A percentile compares a stretch with the other conserved stretches of the same genome.
Evolutionary conservation across 495 filamentous ascomycete species (phyloP).

Genomic region (Talaromyces stipitatus): DNA sequence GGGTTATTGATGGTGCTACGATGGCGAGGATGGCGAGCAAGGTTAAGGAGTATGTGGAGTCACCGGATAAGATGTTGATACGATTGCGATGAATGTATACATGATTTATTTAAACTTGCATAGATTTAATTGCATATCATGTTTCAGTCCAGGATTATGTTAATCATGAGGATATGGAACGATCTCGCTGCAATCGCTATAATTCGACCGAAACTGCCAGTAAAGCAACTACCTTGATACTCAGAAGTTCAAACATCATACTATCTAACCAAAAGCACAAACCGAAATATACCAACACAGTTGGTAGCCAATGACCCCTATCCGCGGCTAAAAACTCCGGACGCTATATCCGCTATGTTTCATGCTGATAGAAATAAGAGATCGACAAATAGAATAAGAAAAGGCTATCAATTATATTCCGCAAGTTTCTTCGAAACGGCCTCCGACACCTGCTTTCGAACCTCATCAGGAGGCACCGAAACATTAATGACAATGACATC

Average conservation of each 20-base stretch:
- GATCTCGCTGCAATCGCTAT: not conserved
- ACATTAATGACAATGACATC: conserved; percentile 85
- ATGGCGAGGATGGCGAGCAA: conserved; percentile 83
- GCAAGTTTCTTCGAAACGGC: conserved; percentile 38
- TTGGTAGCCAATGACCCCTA: not conserved
- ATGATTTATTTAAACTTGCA: conserved; percentile 5
- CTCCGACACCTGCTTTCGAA: conserved; percentile 56
- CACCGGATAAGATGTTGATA: conserved; percentile 73
- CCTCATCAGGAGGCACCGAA: conserved; percentile 51
- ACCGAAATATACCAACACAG: not conserved
- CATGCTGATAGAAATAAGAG: not conserved
- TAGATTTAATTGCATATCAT: not conserved
- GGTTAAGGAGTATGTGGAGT: conserved; percentile 69
- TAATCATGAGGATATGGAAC: not conserved
- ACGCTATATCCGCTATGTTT: not conserved
- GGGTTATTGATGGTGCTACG: conserved; percentile 89
- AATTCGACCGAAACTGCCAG: not conserved
- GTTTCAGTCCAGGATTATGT: not conserved
- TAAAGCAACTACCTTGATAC: conserved; percentile 6
- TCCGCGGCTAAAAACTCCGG: not conserved
- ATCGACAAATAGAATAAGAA: not conserved
- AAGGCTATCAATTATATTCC: conserved; percentile 18
- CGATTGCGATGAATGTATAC: conserved; percentile 30
- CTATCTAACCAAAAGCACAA: conserved; percentile 7
- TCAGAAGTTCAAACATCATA: conserved; percentile 10